Evolutionary conservation across 2,329 filamentous ascomycete species (phyloP).

Genomic region (Thermothelomyces thermophilus): DNA sequence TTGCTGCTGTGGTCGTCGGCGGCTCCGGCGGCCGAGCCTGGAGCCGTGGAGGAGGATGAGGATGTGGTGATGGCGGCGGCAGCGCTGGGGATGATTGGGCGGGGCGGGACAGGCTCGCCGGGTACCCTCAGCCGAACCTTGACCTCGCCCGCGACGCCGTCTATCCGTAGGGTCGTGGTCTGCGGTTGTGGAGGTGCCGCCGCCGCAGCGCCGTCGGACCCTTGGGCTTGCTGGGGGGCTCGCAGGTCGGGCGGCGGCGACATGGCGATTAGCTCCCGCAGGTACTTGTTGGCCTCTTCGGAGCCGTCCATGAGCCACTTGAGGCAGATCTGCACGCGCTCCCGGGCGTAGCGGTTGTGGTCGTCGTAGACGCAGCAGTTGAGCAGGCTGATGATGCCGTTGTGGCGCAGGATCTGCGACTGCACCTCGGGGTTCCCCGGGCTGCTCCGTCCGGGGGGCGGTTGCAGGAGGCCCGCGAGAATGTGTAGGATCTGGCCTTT

Average conservation of each 20-base stretch:
- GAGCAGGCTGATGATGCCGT: constrained; percentile 79
- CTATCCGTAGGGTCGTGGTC: constrained; percentile 42
- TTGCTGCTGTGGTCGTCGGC: neutral
- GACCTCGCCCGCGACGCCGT: constrained; percentile 51
- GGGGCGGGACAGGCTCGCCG: neutral
- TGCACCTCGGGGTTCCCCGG: constrained; percentile 71
- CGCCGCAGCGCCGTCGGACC: constrained; percentile 13
- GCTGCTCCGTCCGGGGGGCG: constrained; percentile 55
- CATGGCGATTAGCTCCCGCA: constrained; percentile 50
- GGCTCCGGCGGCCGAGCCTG: neutral
- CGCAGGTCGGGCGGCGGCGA: constrained; percentile 33
- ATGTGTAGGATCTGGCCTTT: constrained; percentile 92
- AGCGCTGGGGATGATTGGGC: neutral
- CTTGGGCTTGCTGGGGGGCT: neutral
- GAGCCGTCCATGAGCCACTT: constrained; percentile 75
- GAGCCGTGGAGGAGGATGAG: neutral
- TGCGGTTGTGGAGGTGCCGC: neutral
- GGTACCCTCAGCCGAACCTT: constrained; percentile 44
- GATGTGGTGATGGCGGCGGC: neutral
- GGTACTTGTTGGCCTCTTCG: constrained; percentile 64
- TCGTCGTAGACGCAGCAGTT: constrained; percentile 89
- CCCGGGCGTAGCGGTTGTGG: constrained; percentile 88
- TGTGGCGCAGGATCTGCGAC: constrained; percentile 75
- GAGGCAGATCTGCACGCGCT: constrained; percentile 82
- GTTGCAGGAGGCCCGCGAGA: constrained; percentile 81